These are phyloP conservation scores for Fusarium subtropicale DNA, from an alignment of 2,329 filamentous ascomycete species.

Conservation along the genomic window DNA sequence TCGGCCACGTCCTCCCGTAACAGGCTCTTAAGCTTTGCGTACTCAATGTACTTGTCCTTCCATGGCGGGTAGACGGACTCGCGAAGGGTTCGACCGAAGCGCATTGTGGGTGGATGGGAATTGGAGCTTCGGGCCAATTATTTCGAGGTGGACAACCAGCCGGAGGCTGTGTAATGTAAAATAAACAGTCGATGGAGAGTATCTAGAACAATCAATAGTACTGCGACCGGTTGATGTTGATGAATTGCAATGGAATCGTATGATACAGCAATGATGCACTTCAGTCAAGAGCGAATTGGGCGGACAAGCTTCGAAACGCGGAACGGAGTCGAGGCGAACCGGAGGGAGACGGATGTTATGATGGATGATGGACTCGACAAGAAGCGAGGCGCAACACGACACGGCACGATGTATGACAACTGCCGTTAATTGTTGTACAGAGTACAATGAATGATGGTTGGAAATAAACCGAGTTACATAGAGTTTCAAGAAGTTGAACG, in stretches of 20 bases:
- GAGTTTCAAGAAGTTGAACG: constrained; percentile 18
- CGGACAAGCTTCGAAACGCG: constrained; percentile 9
- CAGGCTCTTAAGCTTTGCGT: constrained; percentile 89
- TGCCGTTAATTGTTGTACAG: not conserved
- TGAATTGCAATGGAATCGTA: constrained; percentile 25
- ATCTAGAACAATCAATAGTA: not conserved
- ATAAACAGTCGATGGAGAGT: constrained; percentile 1
- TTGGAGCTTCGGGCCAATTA: constrained; percentile 17
- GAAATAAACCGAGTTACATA: constrained; percentile 10
- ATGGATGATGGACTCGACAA: not conserved
- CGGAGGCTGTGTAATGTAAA: not conserved
- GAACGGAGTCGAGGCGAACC: not conserved
- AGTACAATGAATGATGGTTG: not conserved
- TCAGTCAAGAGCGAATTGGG: constrained; percentile 8
- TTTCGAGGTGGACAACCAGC: constrained; percentile 15
- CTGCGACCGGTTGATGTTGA: not conserved
- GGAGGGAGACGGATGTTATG: not conserved
- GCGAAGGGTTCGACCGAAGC: constrained; percentile 90
- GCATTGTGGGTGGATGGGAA: constrained; percentile 68
- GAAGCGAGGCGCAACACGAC: not conserved
- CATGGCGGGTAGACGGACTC: constrained; percentile 85
- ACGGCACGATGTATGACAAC: not conserved
- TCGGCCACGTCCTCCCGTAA: constrained; percentile 80
- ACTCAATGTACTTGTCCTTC: constrained; percentile 96
- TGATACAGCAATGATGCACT: constrained; percentile 38